These are phyloP conservation scores for Berkeleyomyces rouxiae DNA, from an alignment of 2,329 filamentous ascomycete genomes.

Conservation along the genomic window DNA sequence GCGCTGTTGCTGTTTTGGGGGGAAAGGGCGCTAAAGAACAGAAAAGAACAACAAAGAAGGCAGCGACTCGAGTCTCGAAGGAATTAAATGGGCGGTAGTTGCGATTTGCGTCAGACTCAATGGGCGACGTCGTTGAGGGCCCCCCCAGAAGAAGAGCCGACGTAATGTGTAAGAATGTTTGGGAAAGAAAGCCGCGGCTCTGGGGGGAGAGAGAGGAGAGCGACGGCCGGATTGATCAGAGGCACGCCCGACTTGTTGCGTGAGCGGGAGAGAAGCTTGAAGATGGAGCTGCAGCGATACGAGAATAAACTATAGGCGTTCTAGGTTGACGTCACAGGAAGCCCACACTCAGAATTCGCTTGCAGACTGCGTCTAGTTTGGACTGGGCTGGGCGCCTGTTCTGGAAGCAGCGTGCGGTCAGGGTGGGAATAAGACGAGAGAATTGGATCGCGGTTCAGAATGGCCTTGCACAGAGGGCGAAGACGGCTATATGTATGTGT, in stretches of 20 bases:
- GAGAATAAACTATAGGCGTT: not conserved
- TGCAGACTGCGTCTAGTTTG: not conserved
- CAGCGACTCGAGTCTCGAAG: not conserved
- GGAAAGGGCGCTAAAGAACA: conserved; percentile 2
- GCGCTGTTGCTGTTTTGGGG: not conserved
- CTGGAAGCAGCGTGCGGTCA: no score
- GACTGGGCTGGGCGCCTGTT: not conserved
- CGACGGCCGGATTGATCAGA: no score
- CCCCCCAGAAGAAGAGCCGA: no score
- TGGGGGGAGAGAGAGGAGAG: no score
- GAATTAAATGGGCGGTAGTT: not conserved
- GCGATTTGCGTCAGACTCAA: not conserved
- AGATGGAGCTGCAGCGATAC: not conserved
- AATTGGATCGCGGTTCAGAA: no score
- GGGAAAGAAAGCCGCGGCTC: no score
- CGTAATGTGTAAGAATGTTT: no score
- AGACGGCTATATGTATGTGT: no score
- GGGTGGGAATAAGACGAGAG: no score
- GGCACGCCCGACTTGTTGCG: no score
- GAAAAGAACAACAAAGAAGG: conserved; percentile 1
- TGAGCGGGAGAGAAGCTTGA: not conserved
- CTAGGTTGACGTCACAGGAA: not conserved
- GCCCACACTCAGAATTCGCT: not conserved
- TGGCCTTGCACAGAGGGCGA: no score
- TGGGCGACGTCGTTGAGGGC: not conserved